Evolutionary conservation across 345 rosid genomes (phyloP), one percentile per base, ranked within the genome.

Genomic region (Lepidium didymum): DNA sequence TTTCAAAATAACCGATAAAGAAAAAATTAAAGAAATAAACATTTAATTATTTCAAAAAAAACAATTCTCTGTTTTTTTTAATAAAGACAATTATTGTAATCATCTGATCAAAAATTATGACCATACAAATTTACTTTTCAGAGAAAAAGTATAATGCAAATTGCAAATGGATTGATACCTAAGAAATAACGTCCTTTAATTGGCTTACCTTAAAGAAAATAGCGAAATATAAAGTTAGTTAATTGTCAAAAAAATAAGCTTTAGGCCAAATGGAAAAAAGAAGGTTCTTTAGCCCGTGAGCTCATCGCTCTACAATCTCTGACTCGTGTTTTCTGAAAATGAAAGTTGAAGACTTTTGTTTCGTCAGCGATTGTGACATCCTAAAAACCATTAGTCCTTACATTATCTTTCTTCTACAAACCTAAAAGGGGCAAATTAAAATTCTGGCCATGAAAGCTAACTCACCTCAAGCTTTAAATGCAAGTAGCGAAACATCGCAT

Each of bases 401-500:
- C 7, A 47, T 56, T 38, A 23, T 60, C 50, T 29, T 69, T 60
- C 71, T 49, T 67, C 68, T 61, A 51, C 78, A 45, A 34, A 4
- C 31, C 49, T 19, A 19, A 42, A 50, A 0, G 2, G 31, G 63
- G 16, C 52, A 58, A 33, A 29, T 29, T 29, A 8, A 27, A 64
- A 43, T 47, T 63, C 64, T 71, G 21, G 66, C 77, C 61, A 57
- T 54, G 63, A 40, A 71, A 69, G 60, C 64, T 41, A 42, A 25
- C 53, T 10, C 47, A 33, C 29, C 58, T 34, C 2, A 37, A 73
- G 84, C 89, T 76, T 85, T 87, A 77, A 82, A 81, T 87, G 86
- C 83, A 77, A 78, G 71, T 78, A 75, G 73, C 83, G 70, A 64
- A 72, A 79, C 76, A 46, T 75, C 69, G 58, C 70, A 67, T 51